phyloP scores from a whole-genome alignment of 495 filamentous ascomycete species.

The Lichenothelia convexa region DNA sequence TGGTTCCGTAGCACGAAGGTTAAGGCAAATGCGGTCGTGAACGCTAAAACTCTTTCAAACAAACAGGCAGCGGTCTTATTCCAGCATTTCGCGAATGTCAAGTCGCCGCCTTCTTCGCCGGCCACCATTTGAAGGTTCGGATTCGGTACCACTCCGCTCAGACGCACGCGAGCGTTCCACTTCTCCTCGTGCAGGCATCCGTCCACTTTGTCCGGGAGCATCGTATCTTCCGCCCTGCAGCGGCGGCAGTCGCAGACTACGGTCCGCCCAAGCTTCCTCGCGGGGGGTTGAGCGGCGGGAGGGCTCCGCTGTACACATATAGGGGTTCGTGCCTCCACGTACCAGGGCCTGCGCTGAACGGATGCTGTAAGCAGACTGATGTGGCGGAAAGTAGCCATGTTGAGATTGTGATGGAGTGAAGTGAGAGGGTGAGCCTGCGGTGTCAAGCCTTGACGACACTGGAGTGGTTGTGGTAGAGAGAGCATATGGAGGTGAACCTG shows the following conservation, averaged over 20 bases:
- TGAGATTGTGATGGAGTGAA: not conserved
- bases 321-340: not conserved
- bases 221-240: not conserved
- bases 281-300: not conserved
- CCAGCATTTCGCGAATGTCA: slow-evolving; percentile 2
- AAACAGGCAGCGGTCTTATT: too few relatives aligned
- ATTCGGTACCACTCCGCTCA: not conserved
- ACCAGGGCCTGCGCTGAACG: too few relatives aligned
- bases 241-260: not conserved
- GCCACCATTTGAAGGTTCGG: not conserved
- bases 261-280: too few relatives aligned
- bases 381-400: not conserved
- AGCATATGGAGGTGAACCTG: slow-evolving; percentile 1
- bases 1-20: too few relatives aligned
- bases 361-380: not conserved
- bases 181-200: not conserved
- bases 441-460: not conserved
- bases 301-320: not conserved
- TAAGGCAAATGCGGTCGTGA: too few relatives aligned
- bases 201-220: not conserved
- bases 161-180: not conserved
- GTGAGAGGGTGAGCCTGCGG: not conserved
- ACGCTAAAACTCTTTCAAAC: too few relatives aligned
- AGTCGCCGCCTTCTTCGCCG: slow-evolving; percentile 1
- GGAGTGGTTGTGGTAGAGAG: not conserved